Evolutionary conservation across 2,329 filamentous ascomycete species (phyloP).

Genomic region (Cyphellophora attinorum): DNA sequence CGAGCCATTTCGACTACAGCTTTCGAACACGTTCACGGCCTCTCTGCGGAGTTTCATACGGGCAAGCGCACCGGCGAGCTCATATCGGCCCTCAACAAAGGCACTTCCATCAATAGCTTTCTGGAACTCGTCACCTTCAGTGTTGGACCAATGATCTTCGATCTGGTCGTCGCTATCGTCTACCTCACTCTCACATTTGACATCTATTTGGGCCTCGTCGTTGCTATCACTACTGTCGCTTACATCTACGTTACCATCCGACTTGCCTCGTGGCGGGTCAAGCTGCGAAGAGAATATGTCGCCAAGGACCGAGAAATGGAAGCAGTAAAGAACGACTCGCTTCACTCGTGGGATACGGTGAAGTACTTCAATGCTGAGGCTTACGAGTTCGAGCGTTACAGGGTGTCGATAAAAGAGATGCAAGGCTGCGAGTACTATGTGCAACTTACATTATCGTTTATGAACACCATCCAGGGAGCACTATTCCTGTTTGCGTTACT

Average conservation of each 20-base stretch:
- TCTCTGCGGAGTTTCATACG: constrained; percentile 92
- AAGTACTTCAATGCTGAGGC: constrained; percentile 83
- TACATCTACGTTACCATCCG: constrained; percentile 95
- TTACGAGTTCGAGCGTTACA: constrained; percentile 68
- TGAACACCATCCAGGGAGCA: constrained; percentile 72
- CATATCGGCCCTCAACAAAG: constrained; percentile 89
- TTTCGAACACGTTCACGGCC: constrained; percentile 92
- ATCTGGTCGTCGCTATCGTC: constrained; percentile 73
- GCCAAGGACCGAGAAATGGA: constrained; percentile 92
- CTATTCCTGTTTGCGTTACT: constrained; percentile 72
- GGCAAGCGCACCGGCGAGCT: constrained; percentile 96
- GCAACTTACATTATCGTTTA: constrained; percentile 63
- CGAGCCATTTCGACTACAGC: constrained; percentile 86
- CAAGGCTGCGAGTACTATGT: constrained; percentile 69
- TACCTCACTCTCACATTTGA: constrained; percentile 75
- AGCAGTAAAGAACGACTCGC: constrained; percentile 96
- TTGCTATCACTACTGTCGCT: constrained; percentile 84
- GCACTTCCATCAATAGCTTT: constrained; percentile 91
- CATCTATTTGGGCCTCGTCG: constrained; percentile 79
- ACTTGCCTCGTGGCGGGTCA: constrained; percentile 86
- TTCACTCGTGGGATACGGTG: constrained; percentile 95
- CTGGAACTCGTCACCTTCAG: constrained; percentile 94
- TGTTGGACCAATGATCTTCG: constrained; percentile 87
- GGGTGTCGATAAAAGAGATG: constrained; percentile 59
- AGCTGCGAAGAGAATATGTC: constrained; percentile 86